Base-by-base conservation (phyloP, 768 basidiomycete genomes). In the Guyanaporus albipodus region DNA sequence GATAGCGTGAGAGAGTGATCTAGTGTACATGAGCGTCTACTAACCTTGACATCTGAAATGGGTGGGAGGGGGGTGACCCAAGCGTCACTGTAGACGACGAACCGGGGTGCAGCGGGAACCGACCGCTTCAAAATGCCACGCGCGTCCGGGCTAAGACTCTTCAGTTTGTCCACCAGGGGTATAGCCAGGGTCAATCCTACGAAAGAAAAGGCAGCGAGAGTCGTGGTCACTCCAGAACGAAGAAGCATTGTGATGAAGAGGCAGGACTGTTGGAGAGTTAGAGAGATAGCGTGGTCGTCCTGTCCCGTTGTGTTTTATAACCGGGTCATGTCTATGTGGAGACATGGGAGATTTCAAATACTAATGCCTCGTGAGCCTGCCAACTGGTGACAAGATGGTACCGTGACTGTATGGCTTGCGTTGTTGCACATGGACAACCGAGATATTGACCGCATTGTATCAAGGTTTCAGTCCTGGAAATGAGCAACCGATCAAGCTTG, bases 51-150 rank as follows among this genome's bases (percentile, higher is more conserved):
- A 4, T 66, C 52, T 19, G 77, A 62, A 18, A 67, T 61, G 4
- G 66, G 57, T 2, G 82, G 80, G 18, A 59, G 57, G 2, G 75
- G 73, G 33, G 62, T 60, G 8, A 74, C 70, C 47, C 63, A 79
- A 19, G 60, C 53, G 41, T 73, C 73, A 38, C 66, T 60, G 50
- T 74, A 73, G 14, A 61, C 56, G 6, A 70, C 36, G 24, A 69
- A 84, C 51, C 77, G 73, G 21, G 81, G 82, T 6, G 77, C 69
- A 23, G 72, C 68, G 0, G 73, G 70, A 4, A 34, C 27, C 0
- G 58, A 28, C 34, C 37, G 44, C 49, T 48, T 54, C 26, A 59
- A 18, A 8, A 61, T n/a, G 4, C 49, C 56, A 22, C 53, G 53
- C 21, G 60, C 61, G 4, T 21, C 35, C 1, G 50, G 58, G 37